A percentile compares a stretch with the other conserved stretches of the same genome.
Evolutionary conservation across 2,329 filamentous ascomycete genomes (phyloP).

Genomic region (Drechmeria coniospora): DNA sequence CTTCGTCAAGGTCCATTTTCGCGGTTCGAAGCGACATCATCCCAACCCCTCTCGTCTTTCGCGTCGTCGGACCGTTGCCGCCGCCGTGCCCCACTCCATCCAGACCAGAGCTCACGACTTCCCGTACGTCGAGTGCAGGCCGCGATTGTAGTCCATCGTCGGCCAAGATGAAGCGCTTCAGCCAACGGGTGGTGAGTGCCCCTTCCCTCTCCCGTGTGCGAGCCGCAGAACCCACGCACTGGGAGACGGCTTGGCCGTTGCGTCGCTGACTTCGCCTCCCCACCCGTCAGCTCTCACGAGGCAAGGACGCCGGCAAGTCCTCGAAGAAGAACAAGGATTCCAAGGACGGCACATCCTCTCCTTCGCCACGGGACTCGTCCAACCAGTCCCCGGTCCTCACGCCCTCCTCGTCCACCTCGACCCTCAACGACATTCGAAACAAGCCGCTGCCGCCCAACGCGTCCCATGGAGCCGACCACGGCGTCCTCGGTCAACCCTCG

Average conservation of each 20-base stretch:
- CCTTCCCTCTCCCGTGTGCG: constrained; percentile 2
- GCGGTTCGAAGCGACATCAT: no score
- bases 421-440: constrained; percentile 70
- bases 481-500: constrained; percentile 23
- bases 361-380: constrained; percentile 40
- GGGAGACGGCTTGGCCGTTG: not conserved
- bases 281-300: constrained; percentile 63
- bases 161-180: constrained; percentile 86
- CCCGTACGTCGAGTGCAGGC: no score
- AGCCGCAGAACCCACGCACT: not conserved
- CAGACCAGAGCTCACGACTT: no score
- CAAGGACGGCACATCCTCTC: constrained; percentile 68
- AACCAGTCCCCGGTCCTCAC: constrained; percentile 53
- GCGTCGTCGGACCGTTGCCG: not conserved
- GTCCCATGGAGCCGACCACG: constrained; percentile 27
- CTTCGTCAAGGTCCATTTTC: no score
- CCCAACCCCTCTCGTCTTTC: no score
- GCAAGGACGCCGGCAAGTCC: constrained; percentile 76
- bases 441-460: constrained; percentile 54
- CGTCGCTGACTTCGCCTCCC: constrained; percentile 5
- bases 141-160: constrained; percentile 1
- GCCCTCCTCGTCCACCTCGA: constrained; percentile 78
- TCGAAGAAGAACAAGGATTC: constrained; percentile 59
- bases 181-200: constrained; percentile 57
- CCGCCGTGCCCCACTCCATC: not conserved